Evolutionary conservation across 2,329 filamentous ascomycete genomes (phyloP).

Genomic region (Phialemonium atrogriseum): DNA sequence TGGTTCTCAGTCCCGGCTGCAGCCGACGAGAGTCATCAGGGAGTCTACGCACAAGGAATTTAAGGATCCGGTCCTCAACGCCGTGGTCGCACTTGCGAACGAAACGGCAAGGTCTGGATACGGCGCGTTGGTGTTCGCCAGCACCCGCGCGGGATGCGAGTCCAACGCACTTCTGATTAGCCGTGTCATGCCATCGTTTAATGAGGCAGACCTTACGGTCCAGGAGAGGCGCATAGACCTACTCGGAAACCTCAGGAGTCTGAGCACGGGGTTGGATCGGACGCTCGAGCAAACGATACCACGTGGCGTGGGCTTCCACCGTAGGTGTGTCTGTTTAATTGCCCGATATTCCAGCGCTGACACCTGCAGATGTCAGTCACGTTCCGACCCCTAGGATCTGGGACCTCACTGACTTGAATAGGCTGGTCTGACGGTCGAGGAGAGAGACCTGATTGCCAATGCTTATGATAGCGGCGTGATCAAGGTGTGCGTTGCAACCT

Average conservation of each 20-base stretch:
- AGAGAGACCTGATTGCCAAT: slow-evolving; percentile 61
- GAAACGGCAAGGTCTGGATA: slow-evolving; percentile 63
- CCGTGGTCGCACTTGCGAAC: slow-evolving; percentile 60
- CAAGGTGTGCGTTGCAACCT: slow-evolving; percentile 68
- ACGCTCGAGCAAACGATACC: slow-evolving; percentile 56
- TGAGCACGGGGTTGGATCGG: slow-evolving; percentile 58
- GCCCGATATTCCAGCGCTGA: too few species aligned
- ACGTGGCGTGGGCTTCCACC: slow-evolving; percentile 66
- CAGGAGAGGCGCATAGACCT: slow-evolving; percentile 55
- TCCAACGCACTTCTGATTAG: slow-evolving; percentile 60
- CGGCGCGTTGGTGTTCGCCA: slow-evolving; percentile 66
- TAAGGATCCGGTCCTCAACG: slow-evolving; percentile 56
- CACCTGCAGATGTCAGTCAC: too few species aligned
- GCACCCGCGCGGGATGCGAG: slow-evolving; percentile 60
- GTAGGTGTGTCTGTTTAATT: too few species aligned
- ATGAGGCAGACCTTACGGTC: slow-evolving; percentile 36
- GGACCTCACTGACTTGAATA: slow-evolving; percentile 24
- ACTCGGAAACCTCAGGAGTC: slow-evolving; percentile 56
- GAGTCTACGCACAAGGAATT: slow-evolving; percentile 53
- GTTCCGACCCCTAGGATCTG: too few species aligned
- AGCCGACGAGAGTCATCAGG: slow-evolving; percentile 40
- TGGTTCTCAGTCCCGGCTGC: slow-evolving; percentile 21
- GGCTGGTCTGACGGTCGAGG: slow-evolving; percentile 65
- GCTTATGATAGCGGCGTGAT: slow-evolving; percentile 62
- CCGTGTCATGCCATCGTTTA: slow-evolving; percentile 49